These are phyloP conservation scores for Sphaerosporella brunnea DNA, from an alignment of 495 filamentous ascomycete species.

Conservation along the genomic window DNA sequence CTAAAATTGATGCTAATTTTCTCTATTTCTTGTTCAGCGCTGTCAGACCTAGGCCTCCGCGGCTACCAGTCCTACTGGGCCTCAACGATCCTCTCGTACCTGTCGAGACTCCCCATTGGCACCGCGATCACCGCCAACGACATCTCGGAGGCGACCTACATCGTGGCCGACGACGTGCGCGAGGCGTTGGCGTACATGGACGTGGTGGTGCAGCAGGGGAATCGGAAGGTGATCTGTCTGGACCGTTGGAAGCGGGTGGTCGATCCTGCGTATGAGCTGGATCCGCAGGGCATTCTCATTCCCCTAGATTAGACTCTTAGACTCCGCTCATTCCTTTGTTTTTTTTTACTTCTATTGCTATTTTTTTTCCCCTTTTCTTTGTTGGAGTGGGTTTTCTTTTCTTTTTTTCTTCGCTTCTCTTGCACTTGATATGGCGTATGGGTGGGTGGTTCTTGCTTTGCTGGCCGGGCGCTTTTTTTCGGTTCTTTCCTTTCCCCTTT, in stretches of 20 bases:
- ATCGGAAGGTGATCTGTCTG: background rate
- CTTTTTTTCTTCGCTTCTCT: too few species aligned
- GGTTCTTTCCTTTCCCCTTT: too few species aligned
- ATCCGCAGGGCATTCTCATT: background rate
- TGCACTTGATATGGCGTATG: too few species aligned
- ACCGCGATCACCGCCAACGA: conserved; percentile 12
- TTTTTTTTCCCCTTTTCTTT: too few species aligned
- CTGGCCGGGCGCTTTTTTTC: too few species aligned
- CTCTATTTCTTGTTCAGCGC: too few species aligned
- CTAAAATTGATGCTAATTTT: too few species aligned
- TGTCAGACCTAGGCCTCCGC: conserved; percentile 19
- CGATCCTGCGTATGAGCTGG: background rate
- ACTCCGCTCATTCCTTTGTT: too few species aligned
- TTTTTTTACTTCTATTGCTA: too few species aligned
- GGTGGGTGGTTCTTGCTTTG: too few species aligned
- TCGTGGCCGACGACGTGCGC: conserved; percentile 20
- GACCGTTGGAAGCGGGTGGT: background rate
- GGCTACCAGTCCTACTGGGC: conserved; percentile 24
- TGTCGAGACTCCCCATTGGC: conserved; percentile 9
- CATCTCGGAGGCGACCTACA: conserved; percentile 20
- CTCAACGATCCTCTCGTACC: conserved; percentile 9
- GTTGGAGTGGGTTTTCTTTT: too few species aligned
- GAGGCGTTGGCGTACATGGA: background rate
- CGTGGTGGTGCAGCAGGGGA: background rate
- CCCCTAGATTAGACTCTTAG: too few species aligned